Conservation (phyloP, 1,284 basidiomycete species). For the Moesziomyces sp. region DNA sequence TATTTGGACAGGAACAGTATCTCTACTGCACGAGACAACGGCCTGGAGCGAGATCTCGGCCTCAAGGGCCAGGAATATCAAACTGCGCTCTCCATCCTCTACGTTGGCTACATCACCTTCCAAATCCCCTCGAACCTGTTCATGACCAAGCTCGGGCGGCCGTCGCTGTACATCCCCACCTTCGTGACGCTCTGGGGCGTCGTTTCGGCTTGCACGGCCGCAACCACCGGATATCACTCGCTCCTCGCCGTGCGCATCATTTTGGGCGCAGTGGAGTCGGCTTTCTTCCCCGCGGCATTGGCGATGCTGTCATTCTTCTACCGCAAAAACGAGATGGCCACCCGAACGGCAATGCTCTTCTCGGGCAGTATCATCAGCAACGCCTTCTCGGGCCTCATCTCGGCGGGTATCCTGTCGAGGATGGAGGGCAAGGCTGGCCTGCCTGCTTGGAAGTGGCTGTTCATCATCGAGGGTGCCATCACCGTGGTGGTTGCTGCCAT, state of each 20-base stretch:
- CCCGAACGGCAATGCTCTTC: constrained; percentile 66
- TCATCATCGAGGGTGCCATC: constrained; percentile 54
- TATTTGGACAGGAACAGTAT: constrained; percentile 31
- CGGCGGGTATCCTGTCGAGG: constrained; percentile 42
- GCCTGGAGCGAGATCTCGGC: constrained; percentile 56
- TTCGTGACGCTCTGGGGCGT: constrained; percentile 55
- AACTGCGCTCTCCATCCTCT: constrained; percentile 78
- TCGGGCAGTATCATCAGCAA: constrained; percentile 56
- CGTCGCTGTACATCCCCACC: constrained; percentile 59
- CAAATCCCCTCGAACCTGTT: constrained; percentile 75
- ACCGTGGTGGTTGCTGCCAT: constrained; percentile 36
- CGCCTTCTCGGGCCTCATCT: constrained; percentile 58
- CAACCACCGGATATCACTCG: constrained; percentile 59
- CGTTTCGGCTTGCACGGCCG: constrained; percentile 55
- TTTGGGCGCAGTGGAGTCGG: constrained; percentile 63
- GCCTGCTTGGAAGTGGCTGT: constrained; percentile 58
- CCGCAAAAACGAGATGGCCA: constrained; percentile 66
- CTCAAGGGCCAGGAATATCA: constrained; percentile 50
- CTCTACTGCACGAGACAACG: constrained; percentile 41
- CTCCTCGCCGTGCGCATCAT: constrained; percentile 64
- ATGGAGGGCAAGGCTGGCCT: constrained; percentile 40
- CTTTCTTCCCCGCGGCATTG: constrained; percentile 62
- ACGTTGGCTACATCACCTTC: constrained; percentile 82
- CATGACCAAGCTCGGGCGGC: constrained; percentile 61
- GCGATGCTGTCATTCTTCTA: constrained; percentile 67